Evolutionary conservation across 1,139 yeast species (phyloP).

Genomic region (Yamadazyma kanchanaburiensis): DNA sequence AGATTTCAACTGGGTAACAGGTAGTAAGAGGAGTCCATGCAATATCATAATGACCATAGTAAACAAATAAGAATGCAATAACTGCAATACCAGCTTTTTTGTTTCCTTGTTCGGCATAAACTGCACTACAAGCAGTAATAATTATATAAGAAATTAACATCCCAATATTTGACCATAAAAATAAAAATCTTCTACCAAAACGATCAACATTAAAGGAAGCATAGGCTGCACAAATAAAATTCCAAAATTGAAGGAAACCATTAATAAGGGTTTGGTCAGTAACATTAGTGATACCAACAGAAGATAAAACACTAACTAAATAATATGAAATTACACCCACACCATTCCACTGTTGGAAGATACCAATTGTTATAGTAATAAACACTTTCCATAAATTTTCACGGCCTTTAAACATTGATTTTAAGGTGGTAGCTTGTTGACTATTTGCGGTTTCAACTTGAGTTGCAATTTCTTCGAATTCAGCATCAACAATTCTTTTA

Average conservation of each 20-base stretch:
- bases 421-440: conserved; percentile 8
- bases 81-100: conserved; percentile 48
- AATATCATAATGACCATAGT: conserved; percentile 42
- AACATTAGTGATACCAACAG: conserved; percentile 41
- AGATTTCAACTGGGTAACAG: conserved; percentile 37
- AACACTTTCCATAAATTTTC: conserved; percentile 13
- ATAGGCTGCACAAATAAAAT: conserved; percentile 10
- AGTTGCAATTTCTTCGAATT: conserved; percentile 7
- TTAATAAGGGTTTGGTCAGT: conserved; percentile 14
- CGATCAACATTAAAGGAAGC: conserved; percentile 37
- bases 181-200: conserved; percentile 46
- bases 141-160: conserved; percentile 42
- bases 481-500: conserved; percentile 5
- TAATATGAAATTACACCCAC: conserved; percentile 28
- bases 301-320: conserved; percentile 35
- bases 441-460: not conserved
- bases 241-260: conserved; percentile 13
- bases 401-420: conserved; percentile 12
- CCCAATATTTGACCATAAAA: conserved; percentile 27
- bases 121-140: conserved; percentile 17
- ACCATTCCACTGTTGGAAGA: conserved; percentile 16
- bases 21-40: conserved; percentile 48
- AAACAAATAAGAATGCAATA: conserved; percentile 44
- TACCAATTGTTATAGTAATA: conserved; percentile 14
- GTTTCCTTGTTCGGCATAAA: conserved; percentile 8